phyloP scores from a whole-genome alignment of 495 filamentous ascomycete species.

The Penicillium samsonianum region DNA sequence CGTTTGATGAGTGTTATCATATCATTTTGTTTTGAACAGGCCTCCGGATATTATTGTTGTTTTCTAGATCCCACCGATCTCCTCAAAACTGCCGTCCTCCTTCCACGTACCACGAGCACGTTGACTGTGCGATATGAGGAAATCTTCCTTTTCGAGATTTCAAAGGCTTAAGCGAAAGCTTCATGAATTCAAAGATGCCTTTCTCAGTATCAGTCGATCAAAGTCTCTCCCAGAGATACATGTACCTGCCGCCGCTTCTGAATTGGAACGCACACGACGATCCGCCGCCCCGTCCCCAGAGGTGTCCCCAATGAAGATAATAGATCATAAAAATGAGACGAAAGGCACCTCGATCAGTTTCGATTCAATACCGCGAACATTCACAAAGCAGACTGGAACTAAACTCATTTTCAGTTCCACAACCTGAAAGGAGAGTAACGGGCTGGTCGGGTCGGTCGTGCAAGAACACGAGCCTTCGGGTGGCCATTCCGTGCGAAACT shows the following conservation, averaged over 20 bases:
- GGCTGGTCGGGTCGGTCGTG: too few species aligned
- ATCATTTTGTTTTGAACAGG: neutral
- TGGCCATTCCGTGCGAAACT: slow-evolving; percentile 4
- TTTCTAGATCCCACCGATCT: neutral
- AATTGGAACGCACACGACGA: slow-evolving; percentile 4
- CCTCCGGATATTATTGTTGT: neutral
- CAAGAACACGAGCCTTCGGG: neutral
- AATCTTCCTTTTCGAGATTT: neutral
- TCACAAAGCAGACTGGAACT: slow-evolving; percentile 1
- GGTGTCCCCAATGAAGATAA: neutral
- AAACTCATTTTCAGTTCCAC: neutral
- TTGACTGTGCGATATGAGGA: slow-evolving; percentile 1
- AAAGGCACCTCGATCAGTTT: neutral
- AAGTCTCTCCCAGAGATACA: neutral
- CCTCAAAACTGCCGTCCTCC: neutral
- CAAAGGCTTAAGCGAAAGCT: slow-evolving; percentile 1
- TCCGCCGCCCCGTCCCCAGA: slow-evolving; percentile 3
- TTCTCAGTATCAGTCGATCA: neutral
- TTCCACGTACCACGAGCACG: neutral
- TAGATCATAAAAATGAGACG: neutral
- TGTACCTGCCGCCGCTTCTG: slow-evolving; percentile 1
- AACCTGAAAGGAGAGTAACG: too few species aligned
- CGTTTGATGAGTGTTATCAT: neutral
- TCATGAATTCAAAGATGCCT: neutral
- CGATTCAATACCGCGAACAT: neutral